These are phyloP conservation scores for Phytopythium montanum DNA, from an alignment of 352 stramenopile genomes.

Conservation along the genomic window DNA sequence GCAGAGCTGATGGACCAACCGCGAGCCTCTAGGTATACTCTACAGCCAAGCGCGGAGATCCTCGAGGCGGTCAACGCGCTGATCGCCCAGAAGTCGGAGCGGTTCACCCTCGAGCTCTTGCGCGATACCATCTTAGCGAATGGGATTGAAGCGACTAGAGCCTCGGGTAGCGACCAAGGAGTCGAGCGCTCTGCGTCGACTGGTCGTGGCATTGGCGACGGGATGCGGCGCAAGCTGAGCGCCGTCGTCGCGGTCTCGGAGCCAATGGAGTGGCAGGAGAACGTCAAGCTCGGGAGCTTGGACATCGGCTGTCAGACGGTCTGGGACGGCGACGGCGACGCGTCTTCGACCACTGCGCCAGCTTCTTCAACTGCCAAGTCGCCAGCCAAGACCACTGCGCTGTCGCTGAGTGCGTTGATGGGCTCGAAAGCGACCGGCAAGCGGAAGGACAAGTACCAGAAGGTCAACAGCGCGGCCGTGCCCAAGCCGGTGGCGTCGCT, in stretches of 20 bases:
- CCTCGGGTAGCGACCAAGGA: background rate
- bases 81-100: slow-evolving; percentile 30
- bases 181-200: background rate
- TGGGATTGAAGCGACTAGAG: slow-evolving; percentile 1
- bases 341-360: background rate
- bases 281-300: slow-evolving; percentile 40
- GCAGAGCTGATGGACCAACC: slow-evolving; percentile 14
- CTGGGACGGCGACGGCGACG: slow-evolving; percentile 19
- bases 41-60: slow-evolving; percentile 13
- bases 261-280: slow-evolving; percentile 65
- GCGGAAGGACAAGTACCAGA: slow-evolving; percentile 68
- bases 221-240: slow-evolving; percentile 40
- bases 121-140: slow-evolving; percentile 5
- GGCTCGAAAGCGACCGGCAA: slow-evolving; percentile 19
- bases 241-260: slow-evolving; percentile 51
- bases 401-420: slow-evolving; percentile 58
- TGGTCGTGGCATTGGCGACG: slow-evolving; percentile 11
- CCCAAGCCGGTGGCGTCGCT: slow-evolving; percentile 53
- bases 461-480: slow-evolving; percentile 66
- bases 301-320: slow-evolving; percentile 51
- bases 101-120: slow-evolving; percentile 36
- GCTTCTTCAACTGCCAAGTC: background rate
- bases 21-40: background rate
- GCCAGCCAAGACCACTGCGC: slow-evolving; percentile 16
- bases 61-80: slow-evolving; percentile 35